Conservation (phyloP, 1,284 basidiomycete species). For the Apiotrichum sp. region DNA sequence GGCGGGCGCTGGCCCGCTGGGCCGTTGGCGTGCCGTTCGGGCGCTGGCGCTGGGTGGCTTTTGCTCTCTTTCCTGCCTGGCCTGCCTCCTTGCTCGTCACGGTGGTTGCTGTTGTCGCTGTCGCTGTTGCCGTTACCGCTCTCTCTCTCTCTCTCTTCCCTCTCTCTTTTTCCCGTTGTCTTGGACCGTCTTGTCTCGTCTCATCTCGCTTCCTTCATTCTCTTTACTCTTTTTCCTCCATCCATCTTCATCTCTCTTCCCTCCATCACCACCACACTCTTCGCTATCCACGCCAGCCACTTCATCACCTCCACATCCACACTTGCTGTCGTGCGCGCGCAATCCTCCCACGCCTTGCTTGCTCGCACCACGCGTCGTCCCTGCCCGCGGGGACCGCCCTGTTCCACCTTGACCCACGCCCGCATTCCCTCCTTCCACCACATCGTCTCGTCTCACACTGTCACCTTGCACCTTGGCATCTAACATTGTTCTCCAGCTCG, state of each 20-base stretch:
- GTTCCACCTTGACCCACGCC: not conserved
- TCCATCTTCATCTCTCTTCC: not conserved
- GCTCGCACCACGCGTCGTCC: no score
- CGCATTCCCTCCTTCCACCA: not conserved
- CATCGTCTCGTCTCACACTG: not conserved
- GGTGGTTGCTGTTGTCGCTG: no score
- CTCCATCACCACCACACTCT: not conserved
- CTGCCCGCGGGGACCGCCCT: no score
- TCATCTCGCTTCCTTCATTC: not conserved
- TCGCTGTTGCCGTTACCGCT: not conserved
- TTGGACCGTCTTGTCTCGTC: not conserved
- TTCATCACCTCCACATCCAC: no score
- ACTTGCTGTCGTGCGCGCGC: no score
- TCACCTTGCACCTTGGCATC: not conserved
- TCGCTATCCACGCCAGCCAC: not conserved
- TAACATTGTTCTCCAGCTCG: constrained; percentile 10
- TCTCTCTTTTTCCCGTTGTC: not conserved
- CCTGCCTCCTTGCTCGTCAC: not conserved
- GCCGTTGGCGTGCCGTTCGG: no score
- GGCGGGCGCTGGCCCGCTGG: no score
- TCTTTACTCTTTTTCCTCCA: not conserved
- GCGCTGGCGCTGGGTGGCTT: no score
- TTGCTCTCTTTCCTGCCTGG: no score
- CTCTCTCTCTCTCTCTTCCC: constrained; percentile 1
- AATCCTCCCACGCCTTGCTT: no score